Evolutionary conservation across 75 land plant genomes (phyloP).

Genomic region (Pinus taeda): DNA sequence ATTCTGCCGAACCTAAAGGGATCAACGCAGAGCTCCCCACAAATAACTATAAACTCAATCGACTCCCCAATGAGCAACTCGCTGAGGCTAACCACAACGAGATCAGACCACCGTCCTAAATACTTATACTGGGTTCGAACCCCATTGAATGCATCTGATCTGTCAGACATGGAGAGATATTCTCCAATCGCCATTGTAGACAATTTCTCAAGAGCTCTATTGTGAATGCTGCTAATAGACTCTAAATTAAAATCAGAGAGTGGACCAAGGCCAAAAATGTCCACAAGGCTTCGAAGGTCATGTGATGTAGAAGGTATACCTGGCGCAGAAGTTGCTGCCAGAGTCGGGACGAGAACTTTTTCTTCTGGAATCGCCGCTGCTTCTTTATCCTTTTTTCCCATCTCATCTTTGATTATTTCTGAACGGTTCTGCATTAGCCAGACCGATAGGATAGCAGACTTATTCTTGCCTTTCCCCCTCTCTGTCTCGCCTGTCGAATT

Average conservation of each 20-base stretch:
- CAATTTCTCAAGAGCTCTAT: not conserved
- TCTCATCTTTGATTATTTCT: too few relatives aligned
- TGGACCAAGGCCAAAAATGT: not conserved
- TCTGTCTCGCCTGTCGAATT: too few relatives aligned
- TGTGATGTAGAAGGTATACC: too few relatives aligned
- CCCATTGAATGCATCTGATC: not conserved
- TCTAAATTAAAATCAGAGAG: not conserved
- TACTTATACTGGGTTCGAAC: not conserved
- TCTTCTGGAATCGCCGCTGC: too few relatives aligned
- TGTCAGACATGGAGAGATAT: not conserved
- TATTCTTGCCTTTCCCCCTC: too few relatives aligned
- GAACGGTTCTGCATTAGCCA: too few relatives aligned
- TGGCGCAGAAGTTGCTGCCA: too few relatives aligned
- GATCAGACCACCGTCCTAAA: not conserved
- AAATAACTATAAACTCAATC: not conserved
- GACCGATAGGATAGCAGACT: too few relatives aligned
- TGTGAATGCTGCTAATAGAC: not conserved
- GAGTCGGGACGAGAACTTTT: too few relatives aligned
- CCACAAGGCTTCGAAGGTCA: not conserved
- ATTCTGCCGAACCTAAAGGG: not conserved
- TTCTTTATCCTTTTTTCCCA: too few relatives aligned
- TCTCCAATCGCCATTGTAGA: not conserved
- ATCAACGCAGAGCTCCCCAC: not conserved
- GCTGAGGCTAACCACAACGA: not conserved
- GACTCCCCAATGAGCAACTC: not conserved